Percentiles rank a stretch among this genome's conserved stretches.
These are phyloP conservation scores for Ogataea naganishii DNA, from an alignment of 805 yeast genomes.

Conservation along the genomic window DNA sequence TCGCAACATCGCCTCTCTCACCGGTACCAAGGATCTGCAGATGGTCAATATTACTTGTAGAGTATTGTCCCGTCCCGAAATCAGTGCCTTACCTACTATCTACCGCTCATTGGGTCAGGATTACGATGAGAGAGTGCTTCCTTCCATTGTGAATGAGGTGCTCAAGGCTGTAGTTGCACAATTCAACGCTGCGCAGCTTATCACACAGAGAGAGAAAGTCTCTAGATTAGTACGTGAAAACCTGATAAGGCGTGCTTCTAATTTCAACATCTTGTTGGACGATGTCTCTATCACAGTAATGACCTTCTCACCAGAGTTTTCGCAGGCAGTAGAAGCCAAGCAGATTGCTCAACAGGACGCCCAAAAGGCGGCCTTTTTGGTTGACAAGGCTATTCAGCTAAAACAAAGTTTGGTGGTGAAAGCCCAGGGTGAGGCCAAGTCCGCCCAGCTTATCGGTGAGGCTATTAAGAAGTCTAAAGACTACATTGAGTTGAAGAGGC, in stretches of 20 bases:
- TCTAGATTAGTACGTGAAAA: conserved; percentile 86
- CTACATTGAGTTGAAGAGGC: conserved; percentile 91
- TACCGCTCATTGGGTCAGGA: conserved; percentile 90
- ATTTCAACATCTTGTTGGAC: conserved; percentile 80
- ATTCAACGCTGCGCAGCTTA: conserved; percentile 95
- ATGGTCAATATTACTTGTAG: conserved; percentile 99
- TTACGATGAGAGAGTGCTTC: conserved; percentile 94
- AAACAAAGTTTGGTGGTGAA: conserved; percentile 94
- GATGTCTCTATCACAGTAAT: conserved; percentile 94
- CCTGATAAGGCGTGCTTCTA: conserved; percentile 82
- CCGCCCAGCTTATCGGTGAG: conserved; percentile 97
- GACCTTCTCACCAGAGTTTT: conserved; percentile 97
- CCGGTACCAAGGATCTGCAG: conserved; percentile 97
- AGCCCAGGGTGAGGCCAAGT: conserved; percentile 97
- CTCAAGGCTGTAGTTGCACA: conserved; percentile 96
- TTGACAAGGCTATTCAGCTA: conserved; percentile 95
- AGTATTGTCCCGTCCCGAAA: conserved; percentile 85
- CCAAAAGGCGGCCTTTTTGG: conserved; percentile 94
- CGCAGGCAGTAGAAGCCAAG: conserved; percentile 95
- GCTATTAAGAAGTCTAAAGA: conserved; percentile 95
- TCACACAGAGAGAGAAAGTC: conserved; percentile 98
- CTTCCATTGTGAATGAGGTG: conserved; percentile 97
- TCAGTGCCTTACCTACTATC: conserved; percentile 68
- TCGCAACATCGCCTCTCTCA: conserved; percentile 87
- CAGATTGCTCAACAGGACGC: conserved; percentile 99